phyloP scores from a whole-genome alignment of 75 land plant genomes.

The Pseudotsuga menziesii region DNA sequence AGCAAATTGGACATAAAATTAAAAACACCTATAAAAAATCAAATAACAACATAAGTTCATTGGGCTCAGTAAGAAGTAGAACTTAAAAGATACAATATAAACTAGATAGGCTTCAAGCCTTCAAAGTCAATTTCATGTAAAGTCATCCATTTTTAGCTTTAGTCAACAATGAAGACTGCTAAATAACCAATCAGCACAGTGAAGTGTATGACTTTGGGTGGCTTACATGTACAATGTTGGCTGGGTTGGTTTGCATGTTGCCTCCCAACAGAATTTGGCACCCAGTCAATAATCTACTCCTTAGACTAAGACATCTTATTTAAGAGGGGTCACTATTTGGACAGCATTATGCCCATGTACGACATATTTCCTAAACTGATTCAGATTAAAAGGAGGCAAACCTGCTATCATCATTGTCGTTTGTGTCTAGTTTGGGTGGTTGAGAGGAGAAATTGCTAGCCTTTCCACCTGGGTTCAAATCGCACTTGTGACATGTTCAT shows the following conservation, averaged over 20 bases:
- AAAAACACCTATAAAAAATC: background rate
- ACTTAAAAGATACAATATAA: background rate
- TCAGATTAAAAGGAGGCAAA: too few species aligned
- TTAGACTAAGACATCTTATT: background rate
- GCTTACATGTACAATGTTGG: background rate
- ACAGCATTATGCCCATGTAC: background rate
- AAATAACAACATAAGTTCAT: background rate
- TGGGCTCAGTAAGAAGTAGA: background rate
- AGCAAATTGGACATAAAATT: background rate
- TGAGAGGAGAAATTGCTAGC: too few species aligned
- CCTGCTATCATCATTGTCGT: too few species aligned
- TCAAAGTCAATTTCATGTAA: background rate
- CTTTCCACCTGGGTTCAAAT: too few species aligned
- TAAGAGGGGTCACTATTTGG: background rate
- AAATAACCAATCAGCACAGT: background rate
- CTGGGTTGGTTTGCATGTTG: background rate
- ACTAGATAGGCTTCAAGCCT: background rate
- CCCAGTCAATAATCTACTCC: background rate
- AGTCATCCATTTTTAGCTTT: background rate
- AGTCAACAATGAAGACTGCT: background rate
- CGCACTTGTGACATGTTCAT: too few species aligned
- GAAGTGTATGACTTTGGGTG: background rate
- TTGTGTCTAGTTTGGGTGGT: too few species aligned
- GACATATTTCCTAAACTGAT: too few species aligned
- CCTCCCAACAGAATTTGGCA: background rate